phyloP scores from a whole-genome alignment of 805 yeast genomes.

The Lachancea mirantina region DNA sequence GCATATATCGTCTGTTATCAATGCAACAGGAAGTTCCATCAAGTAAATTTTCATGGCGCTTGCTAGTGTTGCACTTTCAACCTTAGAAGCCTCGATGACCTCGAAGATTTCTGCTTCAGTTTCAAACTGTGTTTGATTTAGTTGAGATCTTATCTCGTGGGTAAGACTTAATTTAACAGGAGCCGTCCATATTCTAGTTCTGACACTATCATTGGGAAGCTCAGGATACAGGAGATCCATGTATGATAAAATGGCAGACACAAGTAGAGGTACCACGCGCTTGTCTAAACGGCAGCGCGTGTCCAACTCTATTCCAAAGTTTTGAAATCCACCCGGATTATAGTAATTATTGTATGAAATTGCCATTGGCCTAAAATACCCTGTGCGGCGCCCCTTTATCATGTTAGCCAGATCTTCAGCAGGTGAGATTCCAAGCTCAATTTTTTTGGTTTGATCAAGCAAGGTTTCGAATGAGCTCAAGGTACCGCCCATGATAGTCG shows the following conservation, averaged over 20 bases:
- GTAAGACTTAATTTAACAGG: conserved; percentile 55
- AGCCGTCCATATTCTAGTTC: conserved; percentile 61
- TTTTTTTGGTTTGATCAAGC: conserved; percentile 53
- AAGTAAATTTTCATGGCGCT: conserved; percentile 65
- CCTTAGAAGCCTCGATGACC: conserved; percentile 27
- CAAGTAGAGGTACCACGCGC: conserved; percentile 61
- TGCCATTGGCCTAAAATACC: conserved; percentile 66
- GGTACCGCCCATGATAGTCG: conserved; percentile 57
- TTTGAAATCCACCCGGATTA: conserved; percentile 56
- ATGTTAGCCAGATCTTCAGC: conserved; percentile 57
- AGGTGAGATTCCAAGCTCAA: conserved; percentile 69
- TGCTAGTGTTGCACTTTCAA: conserved; percentile 53
- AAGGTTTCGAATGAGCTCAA: conserved; percentile 50
- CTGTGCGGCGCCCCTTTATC: conserved; percentile 63
- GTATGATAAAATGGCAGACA: conserved; percentile 54
- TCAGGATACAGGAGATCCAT: conserved; percentile 69
- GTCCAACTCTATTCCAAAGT: conserved; percentile 73
- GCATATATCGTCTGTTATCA: conserved; percentile 56
- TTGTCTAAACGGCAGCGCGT: conserved; percentile 64
- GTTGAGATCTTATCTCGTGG: conserved; percentile 51
- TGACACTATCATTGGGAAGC: conserved; percentile 56
- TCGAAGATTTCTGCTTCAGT: conserved; percentile 32
- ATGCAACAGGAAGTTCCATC: conserved; percentile 72
- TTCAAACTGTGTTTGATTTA: conserved; percentile 33
- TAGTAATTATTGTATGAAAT: conserved; percentile 74